Percentiles rank a stretch among this genome's conserved stretches.
Evolutionary conservation across 768 basidiomycete species (phyloP).

Genomic region (Lactarius sp.): DNA sequence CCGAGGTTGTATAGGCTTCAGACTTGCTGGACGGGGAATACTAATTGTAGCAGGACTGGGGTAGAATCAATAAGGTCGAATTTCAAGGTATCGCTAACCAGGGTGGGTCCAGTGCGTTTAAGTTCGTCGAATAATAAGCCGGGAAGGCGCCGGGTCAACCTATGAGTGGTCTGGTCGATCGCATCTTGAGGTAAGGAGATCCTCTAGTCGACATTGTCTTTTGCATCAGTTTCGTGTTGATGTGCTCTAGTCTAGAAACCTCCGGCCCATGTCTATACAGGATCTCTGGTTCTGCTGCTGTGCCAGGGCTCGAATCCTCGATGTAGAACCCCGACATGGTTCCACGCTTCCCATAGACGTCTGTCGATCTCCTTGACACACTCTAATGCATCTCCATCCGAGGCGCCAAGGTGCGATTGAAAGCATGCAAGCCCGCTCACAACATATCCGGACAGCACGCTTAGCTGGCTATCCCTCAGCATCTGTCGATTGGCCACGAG

Average conservation of each 20-base stretch:
- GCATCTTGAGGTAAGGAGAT: neutral
- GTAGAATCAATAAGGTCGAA: neutral
- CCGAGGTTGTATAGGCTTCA: neutral
- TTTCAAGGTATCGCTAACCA: neutral
- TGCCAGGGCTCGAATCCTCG: neutral
- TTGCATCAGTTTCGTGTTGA: neutral
- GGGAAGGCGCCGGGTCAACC: slow-evolving; percentile 8
- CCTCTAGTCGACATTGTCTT: neutral
- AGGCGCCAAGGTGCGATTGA: neutral
- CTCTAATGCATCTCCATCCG: neutral
- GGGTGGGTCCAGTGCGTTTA: neutral
- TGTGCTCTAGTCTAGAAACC: slow-evolving; percentile 4
- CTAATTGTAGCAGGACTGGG: neutral
- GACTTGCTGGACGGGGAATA: neutral
- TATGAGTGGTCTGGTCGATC: neutral
- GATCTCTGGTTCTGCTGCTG: neutral
- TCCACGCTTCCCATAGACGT: neutral
- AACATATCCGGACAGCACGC: neutral
- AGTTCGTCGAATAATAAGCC: too few relatives aligned
- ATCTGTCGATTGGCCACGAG: neutral
- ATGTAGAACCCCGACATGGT: neutral
- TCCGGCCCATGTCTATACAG: neutral
- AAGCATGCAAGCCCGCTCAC: neutral
- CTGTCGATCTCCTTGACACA: neutral
- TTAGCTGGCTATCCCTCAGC: neutral